Base-by-base conservation (phyloP, 352 stramenopile genomes). In the Phytophthora fragariae region DNA sequence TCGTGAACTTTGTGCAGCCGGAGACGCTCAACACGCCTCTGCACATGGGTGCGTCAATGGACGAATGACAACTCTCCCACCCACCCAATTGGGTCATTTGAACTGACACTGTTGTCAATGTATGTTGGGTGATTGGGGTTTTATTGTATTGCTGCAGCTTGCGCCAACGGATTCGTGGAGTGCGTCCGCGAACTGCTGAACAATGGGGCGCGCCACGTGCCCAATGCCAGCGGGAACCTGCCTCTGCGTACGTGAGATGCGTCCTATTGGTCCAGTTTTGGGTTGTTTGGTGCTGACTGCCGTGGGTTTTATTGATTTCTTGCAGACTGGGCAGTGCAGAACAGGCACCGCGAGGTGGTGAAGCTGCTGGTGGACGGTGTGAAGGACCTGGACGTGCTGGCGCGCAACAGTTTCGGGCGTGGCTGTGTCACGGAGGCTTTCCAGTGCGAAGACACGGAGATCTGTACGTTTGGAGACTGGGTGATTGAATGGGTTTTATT, bases 271-370 rank as follows among this genome's bases (percentile, higher is more conserved):
- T 1, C 5, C 12, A 8, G 4, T n/a, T 31, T 31, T n/a, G 11
- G 39, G 39, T 46, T 15, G n/a, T 46, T 46, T 46, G 12, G 7
- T 8, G 39, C 39, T 46, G 1, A 46, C 2, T 46, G 2, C 1
- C 14, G 14, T 46, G 1, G 14, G 37, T 46, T n/a, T 46, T 46
- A 46, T 46, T 6, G 29, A 31, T 31, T 39, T 24, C 2, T 10
- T 66, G 49, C 63, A 93, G 90, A 97, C 62, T 97, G 90, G 90
- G 88, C 90, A 1, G 88, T 97, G 57, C 90, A 96, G 72, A 97
- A 97, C 73, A 92, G 89, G 21, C 90, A 96, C 70, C 69, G 93
- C n/a, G 80, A 82, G 56, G 81, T 92, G 7, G 86, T 96, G 27
- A 95, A 94, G 76, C 31, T 90, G 15, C 59, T 97, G 33, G 75